These are phyloP conservation scores for Calocera cornea DNA, from an alignment of 768 basidiomycete species.

Conservation along the genomic window DNA sequence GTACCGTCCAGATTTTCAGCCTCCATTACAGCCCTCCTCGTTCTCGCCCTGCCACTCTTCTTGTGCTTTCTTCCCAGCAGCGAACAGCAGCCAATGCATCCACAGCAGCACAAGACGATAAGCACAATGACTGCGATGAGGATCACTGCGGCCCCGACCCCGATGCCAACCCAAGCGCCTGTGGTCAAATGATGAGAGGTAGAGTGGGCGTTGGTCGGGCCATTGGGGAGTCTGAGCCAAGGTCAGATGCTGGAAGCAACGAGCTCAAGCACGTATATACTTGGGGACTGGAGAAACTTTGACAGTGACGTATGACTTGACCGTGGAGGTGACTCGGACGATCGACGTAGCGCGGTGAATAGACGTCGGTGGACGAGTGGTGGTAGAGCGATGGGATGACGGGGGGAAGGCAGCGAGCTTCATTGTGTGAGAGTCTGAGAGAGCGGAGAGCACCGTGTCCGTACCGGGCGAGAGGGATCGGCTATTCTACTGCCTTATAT, in stretches of 20 bases:
- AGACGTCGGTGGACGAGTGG: not conserved
- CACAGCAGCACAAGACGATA: not conserved
- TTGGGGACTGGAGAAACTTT: not conserved
- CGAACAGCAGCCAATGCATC: not conserved
- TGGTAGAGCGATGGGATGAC: not conserved
- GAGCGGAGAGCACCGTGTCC: too few relatives aligned
- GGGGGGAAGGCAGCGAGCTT: not conserved
- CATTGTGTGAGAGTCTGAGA: not conserved
- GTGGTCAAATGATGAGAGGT: not conserved
- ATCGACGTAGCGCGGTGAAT: not conserved
- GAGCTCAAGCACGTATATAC: not conserved
- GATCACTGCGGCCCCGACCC: not conserved
- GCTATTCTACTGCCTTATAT: too few relatives aligned
- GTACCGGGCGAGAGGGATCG: too few relatives aligned
- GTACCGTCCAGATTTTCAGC: not conserved
- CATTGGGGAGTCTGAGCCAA: not conserved
- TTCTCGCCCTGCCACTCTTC: not conserved
- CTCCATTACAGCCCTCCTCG: not conserved
- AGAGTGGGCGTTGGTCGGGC: not conserved
- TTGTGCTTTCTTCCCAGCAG: not conserved
- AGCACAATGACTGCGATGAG: not conserved
- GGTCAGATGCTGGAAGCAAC: not conserved
- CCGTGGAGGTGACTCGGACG: not conserved
- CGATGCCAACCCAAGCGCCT: not conserved
- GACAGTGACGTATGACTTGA: not conserved